A percentile compares a stretch with the other conserved stretches of the same genome.
Evolutionary conservation across 2,329 filamentous ascomycete species (phyloP).

Genomic region (Diplodia seriata): DNA sequence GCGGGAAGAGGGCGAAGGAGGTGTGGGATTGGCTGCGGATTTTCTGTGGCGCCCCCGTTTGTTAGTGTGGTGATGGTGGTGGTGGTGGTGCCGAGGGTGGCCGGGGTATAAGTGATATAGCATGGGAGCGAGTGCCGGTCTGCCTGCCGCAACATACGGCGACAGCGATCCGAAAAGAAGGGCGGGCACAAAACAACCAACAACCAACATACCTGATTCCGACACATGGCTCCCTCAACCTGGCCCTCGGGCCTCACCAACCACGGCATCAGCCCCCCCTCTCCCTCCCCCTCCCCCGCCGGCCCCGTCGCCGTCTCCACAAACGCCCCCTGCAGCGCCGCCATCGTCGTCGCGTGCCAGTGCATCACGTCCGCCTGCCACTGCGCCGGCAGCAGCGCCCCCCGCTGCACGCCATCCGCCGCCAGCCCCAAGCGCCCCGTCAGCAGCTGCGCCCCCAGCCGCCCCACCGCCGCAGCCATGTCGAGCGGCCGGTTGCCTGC

Average conservation of each 20-base stretch:
- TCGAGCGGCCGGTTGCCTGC: not conserved
- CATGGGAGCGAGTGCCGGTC: too few relatives aligned
- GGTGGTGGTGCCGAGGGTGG: too few relatives aligned
- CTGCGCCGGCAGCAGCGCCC: slow-evolving; percentile 30
- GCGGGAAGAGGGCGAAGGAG: slow-evolving; percentile 36
- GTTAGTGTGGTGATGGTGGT: not conserved
- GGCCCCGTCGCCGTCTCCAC: slow-evolving; percentile 31
- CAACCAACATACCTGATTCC: slow-evolving; percentile 8
- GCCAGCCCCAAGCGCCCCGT: slow-evolving; percentile 21
- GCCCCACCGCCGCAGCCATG: not conserved
- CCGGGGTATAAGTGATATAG: too few relatives aligned
- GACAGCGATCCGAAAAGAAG: not conserved
- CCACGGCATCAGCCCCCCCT: not conserved
- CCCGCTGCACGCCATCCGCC: slow-evolving; percentile 9
- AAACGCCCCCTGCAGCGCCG: slow-evolving; percentile 31
- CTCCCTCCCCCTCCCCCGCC: not conserved
- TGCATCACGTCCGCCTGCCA: slow-evolving; percentile 36
- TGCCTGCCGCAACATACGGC: too few relatives aligned
- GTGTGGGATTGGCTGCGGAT: slow-evolving; percentile 36
- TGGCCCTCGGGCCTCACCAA: not conserved
- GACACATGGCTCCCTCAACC: slow-evolving; percentile 1
- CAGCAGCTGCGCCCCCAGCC: slow-evolving; percentile 11
- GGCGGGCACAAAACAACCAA: too few relatives aligned
- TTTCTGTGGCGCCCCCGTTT: slow-evolving; percentile 30
- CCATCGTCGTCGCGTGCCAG: slow-evolving; percentile 30